Evolutionary conservation across 2,329 filamentous ascomycete species (phyloP).

Genomic region (Alternaria sp.): DNA sequence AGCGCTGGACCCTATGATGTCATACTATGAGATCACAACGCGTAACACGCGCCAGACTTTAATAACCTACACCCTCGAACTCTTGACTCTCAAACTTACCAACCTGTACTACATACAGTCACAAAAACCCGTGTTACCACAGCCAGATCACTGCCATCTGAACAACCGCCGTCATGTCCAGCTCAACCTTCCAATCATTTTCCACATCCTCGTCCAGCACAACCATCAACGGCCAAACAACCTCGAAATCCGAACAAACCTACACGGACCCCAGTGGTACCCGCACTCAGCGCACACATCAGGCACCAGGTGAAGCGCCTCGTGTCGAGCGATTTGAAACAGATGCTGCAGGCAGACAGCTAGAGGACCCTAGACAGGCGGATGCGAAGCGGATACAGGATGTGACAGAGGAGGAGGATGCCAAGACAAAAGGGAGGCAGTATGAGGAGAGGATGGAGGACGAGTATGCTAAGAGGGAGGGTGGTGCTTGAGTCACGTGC

Average conservation of each 20-base stretch:
- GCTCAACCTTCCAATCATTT: conserved; percentile 38
- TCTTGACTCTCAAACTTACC: not conserved
- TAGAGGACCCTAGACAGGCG: conserved; percentile 18
- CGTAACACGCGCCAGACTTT: not conserved
- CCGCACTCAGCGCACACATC: conserved; percentile 32
- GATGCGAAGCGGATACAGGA: conserved; percentile 38
- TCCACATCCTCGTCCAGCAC: conserved; percentile 34
- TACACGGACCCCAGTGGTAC: conserved; percentile 42
- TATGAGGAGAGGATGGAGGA: conserved; percentile 55
- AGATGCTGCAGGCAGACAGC: conserved; percentile 30
- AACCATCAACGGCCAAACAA: conserved; percentile 41
- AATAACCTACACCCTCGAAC: not conserved
- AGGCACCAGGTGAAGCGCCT: conserved; percentile 37
- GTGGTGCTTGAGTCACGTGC: conserved; percentile 44
- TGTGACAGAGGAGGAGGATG: conserved; percentile 44
- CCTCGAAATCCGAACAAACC: conserved; percentile 34
- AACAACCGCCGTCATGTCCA: conserved; percentile 16
- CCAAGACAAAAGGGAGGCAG: conserved; percentile 45
- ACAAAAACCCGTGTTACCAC: not conserved
- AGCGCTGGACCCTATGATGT: conserved; percentile 15
- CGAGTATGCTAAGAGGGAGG: conserved; percentile 56
- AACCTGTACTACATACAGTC: not conserved
- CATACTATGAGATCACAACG: conserved; percentile 22
- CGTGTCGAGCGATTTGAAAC: conserved; percentile 38
- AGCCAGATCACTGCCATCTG: not conserved